A percentile compares a stretch with the other conserved stretches of the same genome.
phyloP scores from a whole-genome alignment of 1,284 basidiomycete species.

The Puccinia horiana region DNA sequence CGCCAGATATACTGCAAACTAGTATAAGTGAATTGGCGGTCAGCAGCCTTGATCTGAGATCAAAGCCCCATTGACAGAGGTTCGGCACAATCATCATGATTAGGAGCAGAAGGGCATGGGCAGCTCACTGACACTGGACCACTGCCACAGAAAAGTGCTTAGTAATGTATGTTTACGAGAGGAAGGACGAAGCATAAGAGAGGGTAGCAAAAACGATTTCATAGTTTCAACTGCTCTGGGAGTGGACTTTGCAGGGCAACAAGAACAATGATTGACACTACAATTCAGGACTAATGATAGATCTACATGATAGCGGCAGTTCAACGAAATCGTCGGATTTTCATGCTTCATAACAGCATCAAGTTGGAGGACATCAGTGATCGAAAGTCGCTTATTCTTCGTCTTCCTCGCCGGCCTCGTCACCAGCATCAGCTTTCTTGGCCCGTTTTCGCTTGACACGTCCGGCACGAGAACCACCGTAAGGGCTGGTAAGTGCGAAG shows the following conservation, averaged over 20 bases:
- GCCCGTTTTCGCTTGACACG: conserved; percentile 99
- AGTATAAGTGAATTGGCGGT: background rate
- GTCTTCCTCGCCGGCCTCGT: conserved; percentile 83
- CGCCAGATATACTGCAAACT: too few relatives aligned
- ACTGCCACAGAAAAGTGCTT: background rate
- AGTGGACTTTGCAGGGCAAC: background rate
- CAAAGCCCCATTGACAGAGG: background rate
- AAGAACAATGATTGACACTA: background rate
- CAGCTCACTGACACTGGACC: background rate
- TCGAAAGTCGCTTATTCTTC: conserved; percentile 66
- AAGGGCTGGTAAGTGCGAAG: conserved; percentile 95
- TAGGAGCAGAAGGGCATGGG: background rate
- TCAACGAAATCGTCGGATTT: conserved; percentile 1
- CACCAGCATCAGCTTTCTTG: conserved; percentile 85
- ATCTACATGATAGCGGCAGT: conserved; percentile 3
- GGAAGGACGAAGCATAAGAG: background rate
- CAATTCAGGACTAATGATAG: conserved; percentile 13
- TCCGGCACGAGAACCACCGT: conserved; percentile 93
- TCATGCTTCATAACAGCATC: background rate
- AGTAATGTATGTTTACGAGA: conserved; percentile 5
- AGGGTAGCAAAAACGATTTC: conserved; percentile 1
- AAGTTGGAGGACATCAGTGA: background rate
- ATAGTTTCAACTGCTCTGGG: conserved; percentile 5
- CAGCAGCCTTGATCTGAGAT: background rate
- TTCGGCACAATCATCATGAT: background rate